Evolutionary conservation across 1,284 basidiomycete species (phyloP), one percentile per base, ranked within the genome.

Genomic region (Puccinia horiana): DNA sequence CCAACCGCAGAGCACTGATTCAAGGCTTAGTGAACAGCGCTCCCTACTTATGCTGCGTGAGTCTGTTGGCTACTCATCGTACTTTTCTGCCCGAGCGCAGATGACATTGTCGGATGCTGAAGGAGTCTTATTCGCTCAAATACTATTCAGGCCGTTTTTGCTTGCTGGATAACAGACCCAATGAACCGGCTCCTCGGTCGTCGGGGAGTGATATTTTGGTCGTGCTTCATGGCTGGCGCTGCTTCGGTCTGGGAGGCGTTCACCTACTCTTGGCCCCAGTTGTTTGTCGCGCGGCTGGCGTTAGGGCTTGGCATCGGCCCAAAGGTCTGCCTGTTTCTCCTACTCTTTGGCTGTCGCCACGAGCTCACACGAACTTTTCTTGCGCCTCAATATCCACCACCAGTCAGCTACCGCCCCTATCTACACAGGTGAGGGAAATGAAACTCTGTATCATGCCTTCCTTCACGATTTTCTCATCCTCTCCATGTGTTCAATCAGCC

Each of bases 1-100:
- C 78, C 9, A 80, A 75, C 56, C 61, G 47, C 26, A 76, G 85
- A 82, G 83, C 84, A 44, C 85, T 86, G 85, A 67, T 93, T 2
- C 88, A 92, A 37, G 93, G 93, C 69, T 87, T 93, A 40, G 90
- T 94, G 83, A 93, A 93, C 85, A 90, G 91, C 16, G 92, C 91
- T 0, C 92, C 92, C 32, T 94, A 94, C 87, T 89, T 92, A 85
- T 87, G 89, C 83, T 85, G 86, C 83, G 52, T 85, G 83, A 81
- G 84, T 70, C 4, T 52, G 4, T 52, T 18, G 8, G n/a, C n/a
- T n/a, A n/a, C n/a, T n/a, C n/a, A n/a, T n/a, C n/a, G n/a, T n/a
- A n/a, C n/a, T n/a, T n/a, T n/a, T n/a, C n/a, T n/a, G n/a, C n/a
- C n/a, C n/a, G n/a, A n/a, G n/a, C n/a, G n/a, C n/a, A 52, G 18